These are phyloP conservation scores for Tricholoma matsutake DNA, from an alignment of 768 basidiomycete genomes.

Conservation along the genomic window DNA sequence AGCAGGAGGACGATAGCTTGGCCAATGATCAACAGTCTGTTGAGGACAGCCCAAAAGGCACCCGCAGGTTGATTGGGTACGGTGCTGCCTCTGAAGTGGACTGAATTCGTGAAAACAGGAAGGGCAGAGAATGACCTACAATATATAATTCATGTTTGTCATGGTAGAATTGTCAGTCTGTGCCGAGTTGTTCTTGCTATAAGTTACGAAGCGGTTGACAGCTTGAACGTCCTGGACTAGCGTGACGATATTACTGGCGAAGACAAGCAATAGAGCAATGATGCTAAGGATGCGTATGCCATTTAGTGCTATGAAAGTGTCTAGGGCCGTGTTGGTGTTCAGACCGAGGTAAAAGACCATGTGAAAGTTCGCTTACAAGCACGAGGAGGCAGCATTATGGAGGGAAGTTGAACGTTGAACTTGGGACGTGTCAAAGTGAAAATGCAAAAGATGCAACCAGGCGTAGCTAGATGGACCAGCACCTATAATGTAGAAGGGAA, in stretches of 20 bases:
- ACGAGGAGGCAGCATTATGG: conserved; percentile 19
- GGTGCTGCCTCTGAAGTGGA: conserved; percentile 55
- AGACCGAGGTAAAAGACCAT: background rate
- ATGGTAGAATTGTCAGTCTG: conserved; percentile 28
- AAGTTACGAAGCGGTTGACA: conserved; percentile 61
- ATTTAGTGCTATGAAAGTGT: conserved; percentile 78
- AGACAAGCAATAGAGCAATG: conserved; percentile 73
- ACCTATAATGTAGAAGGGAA: conserved; percentile 16
- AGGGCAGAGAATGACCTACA: conserved; percentile 39
- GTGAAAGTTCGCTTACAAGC: conserved; percentile 16
- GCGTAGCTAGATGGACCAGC: conserved; percentile 19
- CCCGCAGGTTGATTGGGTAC: conserved; percentile 92
- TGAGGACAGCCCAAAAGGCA: conserved; percentile 88
- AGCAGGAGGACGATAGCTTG: conserved; percentile 78
- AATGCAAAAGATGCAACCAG: conserved; percentile 12
- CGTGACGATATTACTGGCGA: conserved; percentile 74
- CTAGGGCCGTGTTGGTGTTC: conserved; percentile 22
- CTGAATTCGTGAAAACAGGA: conserved; percentile 3
- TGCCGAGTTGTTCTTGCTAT: conserved; percentile 28
- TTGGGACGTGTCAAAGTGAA: background rate
- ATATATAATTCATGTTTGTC: conserved; percentile 72
- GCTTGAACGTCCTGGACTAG: conserved; percentile 73
- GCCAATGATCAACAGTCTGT: conserved; percentile 83
- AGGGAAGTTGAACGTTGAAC: background rate
- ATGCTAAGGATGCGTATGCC: conserved; percentile 75